phyloP scores from a whole-genome alignment of 306 rosid species.

The Cucurbita argyrosperma region DNA sequence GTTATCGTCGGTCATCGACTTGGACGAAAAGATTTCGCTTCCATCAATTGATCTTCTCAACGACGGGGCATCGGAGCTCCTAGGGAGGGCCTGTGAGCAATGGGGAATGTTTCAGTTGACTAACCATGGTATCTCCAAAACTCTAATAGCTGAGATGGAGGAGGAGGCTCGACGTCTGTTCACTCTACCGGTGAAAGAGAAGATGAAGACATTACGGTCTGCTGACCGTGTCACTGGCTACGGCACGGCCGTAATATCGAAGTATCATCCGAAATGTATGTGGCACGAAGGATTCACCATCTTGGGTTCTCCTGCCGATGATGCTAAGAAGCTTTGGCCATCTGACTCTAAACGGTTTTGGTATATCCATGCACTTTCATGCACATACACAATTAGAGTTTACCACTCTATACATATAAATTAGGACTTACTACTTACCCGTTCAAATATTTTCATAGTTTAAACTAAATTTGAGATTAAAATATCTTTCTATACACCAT shows the following conservation, averaged over 20 bases:
- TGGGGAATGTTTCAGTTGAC: slow-evolving; percentile 36
- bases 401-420: too few species aligned
- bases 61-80: slow-evolving; percentile 11
- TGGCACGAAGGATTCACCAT: slow-evolving; percentile 41
- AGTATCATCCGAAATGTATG: slow-evolving; percentile 15
- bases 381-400: not conserved
- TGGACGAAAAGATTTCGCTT: not conserved
- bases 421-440: too few species aligned
- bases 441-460: too few species aligned
- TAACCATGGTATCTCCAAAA: slow-evolving; percentile 25
- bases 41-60: slow-evolving; percentile 24
- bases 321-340: slow-evolving; percentile 41
- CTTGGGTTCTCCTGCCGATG: slow-evolving; percentile 20
- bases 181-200: slow-evolving; percentile 18
- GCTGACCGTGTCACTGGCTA: slow-evolving; percentile 22
- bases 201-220: slow-evolving; percentile 20
- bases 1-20: not conserved
- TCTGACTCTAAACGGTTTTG: slow-evolving; percentile 21
- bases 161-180: slow-evolving; percentile 10
- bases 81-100: slow-evolving; percentile 18
- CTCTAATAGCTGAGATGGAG: slow-evolving; percentile 10
- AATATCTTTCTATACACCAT: too few species aligned
- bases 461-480: too few species aligned
- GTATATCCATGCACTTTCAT: slow-evolving; percentile 8
- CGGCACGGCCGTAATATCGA: slow-evolving; percentile 20